Conservation (phyloP, 176 grass and related monocot genomes). For the Dendrocalamus sinicus region DNA sequence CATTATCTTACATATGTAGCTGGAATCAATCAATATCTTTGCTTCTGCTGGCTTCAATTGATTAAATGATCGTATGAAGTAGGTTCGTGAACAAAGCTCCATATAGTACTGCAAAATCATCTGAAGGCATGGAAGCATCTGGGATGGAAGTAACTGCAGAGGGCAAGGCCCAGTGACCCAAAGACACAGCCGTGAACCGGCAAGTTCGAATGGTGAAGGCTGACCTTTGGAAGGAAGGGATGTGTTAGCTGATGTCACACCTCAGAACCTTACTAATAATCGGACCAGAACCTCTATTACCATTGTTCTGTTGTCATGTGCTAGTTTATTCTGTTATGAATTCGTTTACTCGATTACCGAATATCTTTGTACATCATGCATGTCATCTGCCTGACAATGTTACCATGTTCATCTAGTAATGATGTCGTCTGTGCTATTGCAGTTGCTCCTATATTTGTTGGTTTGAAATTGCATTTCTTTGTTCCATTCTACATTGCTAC, state of each 20-base stretch:
- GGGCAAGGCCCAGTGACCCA: constrained; percentile 56
- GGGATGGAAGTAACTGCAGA: constrained; percentile 41
- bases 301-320: constrained; percentile 28
- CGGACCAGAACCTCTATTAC: constrained; percentile 29
- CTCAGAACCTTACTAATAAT: constrained; percentile 52
- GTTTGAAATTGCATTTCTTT: neutral
- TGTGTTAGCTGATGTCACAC: constrained; percentile 17
- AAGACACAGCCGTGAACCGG: constrained; percentile 19
- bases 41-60: neutral
- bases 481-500: neutral
- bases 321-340: constrained; percentile 45
- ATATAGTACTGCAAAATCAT: constrained; percentile 59
- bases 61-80: constrained; percentile 31
- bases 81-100: constrained; percentile 89
- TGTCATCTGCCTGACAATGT: constrained; percentile 36
- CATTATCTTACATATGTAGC: neutral
- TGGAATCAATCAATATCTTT: neutral
- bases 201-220: constrained; percentile 13
- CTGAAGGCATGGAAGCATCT: constrained; percentile 57
- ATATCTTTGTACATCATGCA: constrained; percentile 38
- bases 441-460: neutral
- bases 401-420: constrained; percentile 44
- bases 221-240: constrained; percentile 36
- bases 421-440: constrained; percentile 10
- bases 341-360: constrained; percentile 16